A percentile compares a stretch with the other conserved stretches of the same genome.
phyloP scores from a whole-genome alignment of 2,329 filamentous ascomycete genomes.

The Calonectria leucothoes region DNA sequence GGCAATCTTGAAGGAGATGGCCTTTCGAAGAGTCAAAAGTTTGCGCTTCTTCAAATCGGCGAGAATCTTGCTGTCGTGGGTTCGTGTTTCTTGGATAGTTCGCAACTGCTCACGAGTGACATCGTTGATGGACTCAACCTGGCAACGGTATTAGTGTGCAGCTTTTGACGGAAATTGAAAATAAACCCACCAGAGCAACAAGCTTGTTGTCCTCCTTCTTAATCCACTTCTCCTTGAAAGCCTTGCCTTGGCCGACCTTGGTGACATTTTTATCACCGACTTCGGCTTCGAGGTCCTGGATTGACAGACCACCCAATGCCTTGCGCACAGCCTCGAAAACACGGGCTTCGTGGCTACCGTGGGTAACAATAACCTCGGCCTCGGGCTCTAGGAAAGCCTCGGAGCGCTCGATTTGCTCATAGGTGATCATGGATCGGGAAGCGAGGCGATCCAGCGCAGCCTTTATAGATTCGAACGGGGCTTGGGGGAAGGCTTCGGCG shows the following conservation, averaged over 20 bases:
- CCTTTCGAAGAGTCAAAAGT: slow-evolving; percentile 84
- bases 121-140: slow-evolving; percentile 82
- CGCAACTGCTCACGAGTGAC: slow-evolving; percentile 80
- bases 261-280: slow-evolving; percentile 80
- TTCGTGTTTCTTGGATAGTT: slow-evolving; percentile 76
- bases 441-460: slow-evolving; percentile 87
- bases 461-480: slow-evolving; percentile 79
- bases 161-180: background rate
- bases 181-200: slow-evolving; percentile 60
- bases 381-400: slow-evolving; percentile 81
- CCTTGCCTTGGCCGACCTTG: slow-evolving; percentile 93
- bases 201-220: slow-evolving; percentile 70
- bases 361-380: slow-evolving; percentile 76
- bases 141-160: slow-evolving; percentile 8
- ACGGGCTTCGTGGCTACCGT: slow-evolving; percentile 85
- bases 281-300: slow-evolving; percentile 76
- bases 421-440: slow-evolving; percentile 87
- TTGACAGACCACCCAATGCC: slow-evolving; percentile 83
- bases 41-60: slow-evolving; percentile 93
- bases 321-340: slow-evolving; percentile 81
- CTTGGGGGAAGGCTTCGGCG: slow-evolving; percentile 74
- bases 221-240: slow-evolving; percentile 86
- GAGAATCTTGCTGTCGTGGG: slow-evolving; percentile 80
- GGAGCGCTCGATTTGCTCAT: slow-evolving; percentile 85
- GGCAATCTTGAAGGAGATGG: slow-evolving; percentile 83